Evolutionary conservation across 306 rosid species (phyloP).

Genomic region (Fagus sylvatica): DNA sequence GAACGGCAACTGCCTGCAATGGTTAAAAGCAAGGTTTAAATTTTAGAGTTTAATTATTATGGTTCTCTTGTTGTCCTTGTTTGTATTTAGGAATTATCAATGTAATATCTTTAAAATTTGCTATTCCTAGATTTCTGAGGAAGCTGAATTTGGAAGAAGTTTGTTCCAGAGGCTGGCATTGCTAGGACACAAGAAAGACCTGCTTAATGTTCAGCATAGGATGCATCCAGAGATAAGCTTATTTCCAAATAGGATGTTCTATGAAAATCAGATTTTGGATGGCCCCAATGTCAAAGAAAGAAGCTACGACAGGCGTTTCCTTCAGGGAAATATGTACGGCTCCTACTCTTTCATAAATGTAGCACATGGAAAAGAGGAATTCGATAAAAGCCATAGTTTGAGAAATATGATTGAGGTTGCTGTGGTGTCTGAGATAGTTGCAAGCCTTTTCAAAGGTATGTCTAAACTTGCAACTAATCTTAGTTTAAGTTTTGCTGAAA

Average conservation of each 20-base stretch:
- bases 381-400: slow-evolving; percentile 25
- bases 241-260: slow-evolving; percentile 41
- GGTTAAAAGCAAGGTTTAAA: slow-evolving; percentile 63
- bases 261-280: slow-evolving; percentile 35
- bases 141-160: slow-evolving; percentile 76
- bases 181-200: slow-evolving; percentile 47
- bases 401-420: slow-evolving; percentile 45
- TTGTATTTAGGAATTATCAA: too few relatives aligned
- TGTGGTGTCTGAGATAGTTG: slow-evolving; percentile 35
- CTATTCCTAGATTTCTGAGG: slow-evolving; percentile 37
- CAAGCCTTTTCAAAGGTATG: slow-evolving; percentile 37
- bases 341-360: slow-evolving; percentile 44
- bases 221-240: slow-evolving; percentile 47
- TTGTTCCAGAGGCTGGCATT: slow-evolving; percentile 59
- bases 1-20: slow-evolving; percentile 74
- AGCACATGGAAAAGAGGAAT: slow-evolving; percentile 36
- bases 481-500: not conserved
- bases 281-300: slow-evolving; percentile 24
- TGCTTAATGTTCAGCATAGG: slow-evolving; percentile 45
- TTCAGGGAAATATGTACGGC: slow-evolving; percentile 36
- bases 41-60: slow-evolving; percentile 18
- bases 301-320: slow-evolving; percentile 30
- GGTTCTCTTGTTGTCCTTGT: not conserved
- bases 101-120: not conserved
- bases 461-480: not conserved